Percentiles rank a stretch among this genome's conserved stretches.
Evolutionary conservation across 169 alveolate genomes (phyloP).

Genomic region (Plasmodium fragile): DNA sequence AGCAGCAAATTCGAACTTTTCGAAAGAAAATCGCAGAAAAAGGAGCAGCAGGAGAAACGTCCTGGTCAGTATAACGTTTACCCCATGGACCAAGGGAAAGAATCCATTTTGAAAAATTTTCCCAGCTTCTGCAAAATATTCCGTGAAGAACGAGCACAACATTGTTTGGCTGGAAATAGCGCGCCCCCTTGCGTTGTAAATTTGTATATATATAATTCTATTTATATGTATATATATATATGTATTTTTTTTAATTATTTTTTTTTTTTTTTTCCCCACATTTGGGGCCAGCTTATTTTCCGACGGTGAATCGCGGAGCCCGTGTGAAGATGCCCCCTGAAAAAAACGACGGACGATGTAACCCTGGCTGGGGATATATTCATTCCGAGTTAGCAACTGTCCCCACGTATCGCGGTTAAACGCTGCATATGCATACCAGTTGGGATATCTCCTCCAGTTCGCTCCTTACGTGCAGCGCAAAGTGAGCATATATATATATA

Average conservation of each 20-base stretch:
- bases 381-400: neutral
- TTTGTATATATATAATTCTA: neutral
- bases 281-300: neutral
- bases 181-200: neutral
- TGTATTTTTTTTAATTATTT: too few relatives aligned
- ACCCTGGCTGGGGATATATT: neutral
- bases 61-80: neutral
- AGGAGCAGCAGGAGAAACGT: neutral
- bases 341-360: neutral
- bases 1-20: neutral
- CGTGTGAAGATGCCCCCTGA: neutral
- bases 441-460: neutral
- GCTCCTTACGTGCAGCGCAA: neutral
- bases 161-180: neutral
- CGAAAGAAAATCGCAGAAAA: neutral
- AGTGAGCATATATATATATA: neutral
- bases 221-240: too few relatives aligned
- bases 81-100: neutral
- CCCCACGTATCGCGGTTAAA: neutral
- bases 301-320: neutral
- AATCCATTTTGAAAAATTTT: neutral
- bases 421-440: neutral
- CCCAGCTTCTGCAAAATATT: neutral
- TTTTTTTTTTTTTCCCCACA: neutral
- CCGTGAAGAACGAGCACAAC: neutral